Percentiles rank a stretch among this genome's conserved stretches.
Conservation (phyloP, 306 rosid species). For the Gastrolobium villosum region DNA sequence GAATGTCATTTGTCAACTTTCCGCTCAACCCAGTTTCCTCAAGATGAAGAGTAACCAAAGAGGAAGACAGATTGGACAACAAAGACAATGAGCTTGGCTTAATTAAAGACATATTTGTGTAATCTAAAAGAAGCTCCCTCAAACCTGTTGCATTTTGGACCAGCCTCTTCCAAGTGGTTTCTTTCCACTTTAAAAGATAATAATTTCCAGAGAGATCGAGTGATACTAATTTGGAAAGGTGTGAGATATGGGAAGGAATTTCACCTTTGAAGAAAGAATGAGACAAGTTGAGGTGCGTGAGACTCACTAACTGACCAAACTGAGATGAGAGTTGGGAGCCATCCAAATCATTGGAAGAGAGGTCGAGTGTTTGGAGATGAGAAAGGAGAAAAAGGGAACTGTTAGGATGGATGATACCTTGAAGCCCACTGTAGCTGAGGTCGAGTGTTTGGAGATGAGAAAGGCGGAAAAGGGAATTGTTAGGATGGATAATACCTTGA, state of each 20-base stretch:
- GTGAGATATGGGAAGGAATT: constrained; percentile 2
- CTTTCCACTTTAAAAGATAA: neutral
- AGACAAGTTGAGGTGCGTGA: neutral
- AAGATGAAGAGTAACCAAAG: constrained; percentile 7
- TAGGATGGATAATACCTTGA: neutral
- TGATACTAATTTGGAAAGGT: neutral
- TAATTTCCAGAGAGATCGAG: neutral
- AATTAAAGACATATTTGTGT: neutral
- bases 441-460: constrained; percentile 17
- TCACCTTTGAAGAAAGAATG: neutral
- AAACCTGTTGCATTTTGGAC: neutral
- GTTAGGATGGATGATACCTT: too few species aligned
- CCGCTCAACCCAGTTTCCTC: neutral
- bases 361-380: constrained; percentile 15
- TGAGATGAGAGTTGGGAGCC: constrained; percentile 1
- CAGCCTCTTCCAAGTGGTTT: neutral
- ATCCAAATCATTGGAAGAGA: neutral
- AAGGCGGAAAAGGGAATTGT: neutral
- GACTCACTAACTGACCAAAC: neutral
- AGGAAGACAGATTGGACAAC: neutral
- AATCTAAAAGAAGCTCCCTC: neutral
- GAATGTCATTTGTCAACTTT: neutral
- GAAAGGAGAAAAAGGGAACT: neutral
- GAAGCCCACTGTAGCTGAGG: too few species aligned
- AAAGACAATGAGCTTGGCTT: neutral